phyloP scores from a whole-genome alignment of 2,329 filamentous ascomycete genomes.

The Beauveria asiatica region DNA sequence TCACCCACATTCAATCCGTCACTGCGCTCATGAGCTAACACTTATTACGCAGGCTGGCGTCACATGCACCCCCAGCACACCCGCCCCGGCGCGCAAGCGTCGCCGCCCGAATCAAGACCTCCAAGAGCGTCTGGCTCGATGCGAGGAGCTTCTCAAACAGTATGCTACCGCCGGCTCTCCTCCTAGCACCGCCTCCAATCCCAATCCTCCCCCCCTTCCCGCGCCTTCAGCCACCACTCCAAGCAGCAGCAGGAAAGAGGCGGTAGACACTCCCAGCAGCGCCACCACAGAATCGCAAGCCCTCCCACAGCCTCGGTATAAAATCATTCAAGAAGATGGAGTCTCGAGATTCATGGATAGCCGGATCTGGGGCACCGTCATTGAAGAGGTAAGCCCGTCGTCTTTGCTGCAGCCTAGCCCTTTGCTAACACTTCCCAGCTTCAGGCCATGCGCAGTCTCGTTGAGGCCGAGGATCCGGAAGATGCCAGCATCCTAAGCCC shows the following conservation, averaged over 20 bases:
- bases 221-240: background rate
- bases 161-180: slow-evolving; percentile 38
- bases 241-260: background rate
- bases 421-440: slow-evolving; percentile 30
- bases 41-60: slow-evolving; percentile 42
- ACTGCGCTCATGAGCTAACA: slow-evolving; percentile 3
- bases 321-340: slow-evolving; percentile 47
- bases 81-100: slow-evolving; percentile 51
- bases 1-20: background rate
- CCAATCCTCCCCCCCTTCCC: slow-evolving; percentile 15
- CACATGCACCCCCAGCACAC: slow-evolving; percentile 50
- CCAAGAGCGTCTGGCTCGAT: slow-evolving; percentile 50
- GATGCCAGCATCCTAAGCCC: slow-evolving; percentile 41
- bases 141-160: slow-evolving; percentile 49
- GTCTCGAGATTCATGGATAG: slow-evolving; percentile 50
- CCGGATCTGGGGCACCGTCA: slow-evolving; percentile 43
- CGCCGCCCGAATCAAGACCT: slow-evolving; percentile 52
- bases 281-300: slow-evolving; percentile 19
- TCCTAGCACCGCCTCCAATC: slow-evolving; percentile 17
- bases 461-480: slow-evolving; percentile 40
- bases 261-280: slow-evolving; percentile 12
- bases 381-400: slow-evolving; percentile 39
- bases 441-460: slow-evolving; percentile 49
- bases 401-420: background rate
- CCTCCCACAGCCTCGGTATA: slow-evolving; percentile 39